Base-by-base conservation (phyloP, 1,284 basidiomycete species). In the Hypsizygus ulmarius region DNA sequence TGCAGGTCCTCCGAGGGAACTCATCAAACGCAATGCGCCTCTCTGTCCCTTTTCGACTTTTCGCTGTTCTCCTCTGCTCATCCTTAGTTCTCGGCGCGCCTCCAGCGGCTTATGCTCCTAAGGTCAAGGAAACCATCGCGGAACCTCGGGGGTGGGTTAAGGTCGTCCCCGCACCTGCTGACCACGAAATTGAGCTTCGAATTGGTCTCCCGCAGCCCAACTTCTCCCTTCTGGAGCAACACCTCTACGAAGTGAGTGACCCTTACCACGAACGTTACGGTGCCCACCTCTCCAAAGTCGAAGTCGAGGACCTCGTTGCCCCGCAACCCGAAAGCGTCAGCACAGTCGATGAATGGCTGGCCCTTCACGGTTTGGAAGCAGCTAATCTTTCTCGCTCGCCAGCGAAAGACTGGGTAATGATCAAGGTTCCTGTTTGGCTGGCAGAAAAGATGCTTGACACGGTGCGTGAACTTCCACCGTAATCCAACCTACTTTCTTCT, bases 201-300 rank as follows among this genome's bases (percentile, higher is more conserved):
- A 81, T 88, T 50, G 82, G 75, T n/a, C 75, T 91, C 12, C 75
- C 76, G 10, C 87, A 88, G 59, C 70, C 76, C 14, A 75, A 82
- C 55, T 83, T 89, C 56, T 49, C 65, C 25, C 61, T 66, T 35
- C 67, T 90, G 52, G 80, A 89, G 59, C 58, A 73, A 39, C 78
- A 82, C 46, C 70, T 90, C 6, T 80, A 75, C 60, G 79, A 87
- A 64, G 72, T 88, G 28, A 87, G 84, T 64, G 75, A 82, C 58
- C 78, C 87, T 3, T 62, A 67, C 48, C 80, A 84, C 53, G 57
- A 66, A n/a, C 75, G 79, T 14, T 90, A 90, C 57, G 87, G 87
- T 0, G 67, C 75, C 19, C 78, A 90, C 62, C 64, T 90, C 36
- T 76, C 82, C 41, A 81, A 82, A 60, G 77, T 75, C 29, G 77